Evolutionary conservation across 176 grass and related monocot genomes (phyloP), one percentile per base, ranked within the genome.

Genomic region (Otatea glauca): DNA sequence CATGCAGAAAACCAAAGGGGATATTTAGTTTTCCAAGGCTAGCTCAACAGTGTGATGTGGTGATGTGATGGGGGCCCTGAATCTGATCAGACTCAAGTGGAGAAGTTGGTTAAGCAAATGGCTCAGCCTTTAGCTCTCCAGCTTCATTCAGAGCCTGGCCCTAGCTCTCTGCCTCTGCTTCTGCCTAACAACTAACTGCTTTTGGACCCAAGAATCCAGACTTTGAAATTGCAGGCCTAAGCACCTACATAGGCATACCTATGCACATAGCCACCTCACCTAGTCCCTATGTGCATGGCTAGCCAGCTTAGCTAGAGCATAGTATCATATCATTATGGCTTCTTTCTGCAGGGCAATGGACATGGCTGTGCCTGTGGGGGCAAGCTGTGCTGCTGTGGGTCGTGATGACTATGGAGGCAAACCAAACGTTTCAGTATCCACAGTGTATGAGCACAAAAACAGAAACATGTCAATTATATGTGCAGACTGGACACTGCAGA

Each of bases 291-390:
- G n/a, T 60, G 7, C 72, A 50, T 87, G 64, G 51, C 9, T 79
- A n/a, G 59, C 37, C 54, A 84, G 29, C 73, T 12, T 72, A 80
- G 41, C 73, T 7, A 81, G 65, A 68, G 65, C 72, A 89, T 86
- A 42, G 41, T 42, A 81, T 77, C 66, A 59, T 78, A 16, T 77
- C 83, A 86, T 83, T 25, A 60, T 86, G 78, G 59, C 88, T 82
- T 90, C 84, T 86, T 90, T 90, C 88, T 83, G 84, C 47, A 67
- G 81, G 75, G 75, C 87, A 67, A 79, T 80, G 68, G 67, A 32
- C 70, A 60, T 76, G 25, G 24, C 12, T 44, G 21, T 64, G 32
- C 62, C 9, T 49, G 61, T 65, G 16, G 12, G 16, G 6, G 21
- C 67, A 70, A 51, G 0, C 75, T 1, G 29, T 29, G 29, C 29